phyloP scores from a whole-genome alignment of 164 flowering plant species.

The Chimonanthus praecox region DNA sequence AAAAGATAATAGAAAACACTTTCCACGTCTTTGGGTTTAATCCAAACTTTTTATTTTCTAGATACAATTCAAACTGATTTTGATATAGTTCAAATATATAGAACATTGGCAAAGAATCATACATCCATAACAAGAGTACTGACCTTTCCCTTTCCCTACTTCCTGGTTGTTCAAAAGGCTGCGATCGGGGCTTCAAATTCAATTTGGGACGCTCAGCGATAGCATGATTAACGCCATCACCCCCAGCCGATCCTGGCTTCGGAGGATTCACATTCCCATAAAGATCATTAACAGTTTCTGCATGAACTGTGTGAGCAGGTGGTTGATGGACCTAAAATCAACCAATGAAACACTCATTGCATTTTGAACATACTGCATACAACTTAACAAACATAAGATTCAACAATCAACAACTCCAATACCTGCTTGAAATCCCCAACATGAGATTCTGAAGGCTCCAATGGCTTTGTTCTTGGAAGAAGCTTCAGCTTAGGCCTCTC shows the following conservation, averaged over 20 bases:
- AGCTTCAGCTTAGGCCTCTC: constrained; percentile 82
- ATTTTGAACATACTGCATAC: constrained; percentile 1
- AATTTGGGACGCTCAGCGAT: constrained; percentile 73
- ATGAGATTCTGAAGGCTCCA: constrained; percentile 42
- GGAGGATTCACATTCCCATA: constrained; percentile 26
- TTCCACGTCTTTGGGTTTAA: too few species aligned
- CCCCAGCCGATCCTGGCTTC: constrained; percentile 35
- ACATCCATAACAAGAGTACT: constrained; percentile 11
- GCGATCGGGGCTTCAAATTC: constrained; percentile 73
- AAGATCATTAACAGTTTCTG: constrained; percentile 24
- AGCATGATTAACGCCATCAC: constrained; percentile 36
- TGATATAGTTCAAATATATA: background rate
- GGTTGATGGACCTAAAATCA: constrained; percentile 26
- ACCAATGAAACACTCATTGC: constrained; percentile 1
- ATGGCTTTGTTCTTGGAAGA: constrained; percentile 69
- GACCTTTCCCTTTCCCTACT: constrained; percentile 55
- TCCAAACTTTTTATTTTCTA: too few species aligned
- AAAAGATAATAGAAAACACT: too few species aligned
- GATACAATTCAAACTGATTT: background rate
- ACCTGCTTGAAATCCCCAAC: constrained; percentile 52
- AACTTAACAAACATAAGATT: constrained; percentile 1
- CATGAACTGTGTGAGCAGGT: constrained; percentile 23
- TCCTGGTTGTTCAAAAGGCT: constrained; percentile 43
- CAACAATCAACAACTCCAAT: constrained; percentile 3
- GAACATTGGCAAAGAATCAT: background rate